Evolutionary conservation across 805 yeast species (phyloP), one percentile per base, ranked within the genome.

Genomic region (Metschnikowia vanudenii): DNA sequence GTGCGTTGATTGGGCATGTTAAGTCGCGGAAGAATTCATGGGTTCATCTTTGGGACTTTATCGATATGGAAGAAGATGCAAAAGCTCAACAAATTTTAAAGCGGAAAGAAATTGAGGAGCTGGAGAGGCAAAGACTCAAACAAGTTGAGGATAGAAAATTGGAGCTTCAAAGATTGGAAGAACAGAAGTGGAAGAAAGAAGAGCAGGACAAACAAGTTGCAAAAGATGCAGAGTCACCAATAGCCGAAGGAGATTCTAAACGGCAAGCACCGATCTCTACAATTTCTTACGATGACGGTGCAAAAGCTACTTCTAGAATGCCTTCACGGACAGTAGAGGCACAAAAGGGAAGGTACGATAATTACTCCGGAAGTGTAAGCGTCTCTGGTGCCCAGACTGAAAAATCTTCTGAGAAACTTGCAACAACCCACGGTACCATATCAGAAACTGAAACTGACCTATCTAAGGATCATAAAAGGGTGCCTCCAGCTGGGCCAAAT

Each of bases 1-100:
- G 75, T 61, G 91, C 94, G 1, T 71, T 86, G 43, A 67, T 79
- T 42, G 91, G 89, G 0, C 82, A 82, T 50, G 64, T 85, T 19
- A 78, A 76, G 46, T 79, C 88, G 0, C 71, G 81, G 37, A 63
- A 78, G 17, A 72, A 68, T 31, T 64, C 67, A 0, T 77, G 85
- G 75, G 65, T 80, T 2, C 75, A 71, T 37, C 52, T 74, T 38
- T 77, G 81, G 76, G 86, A 84, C 16, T 81, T 83, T 53, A 75
- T 79, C 51, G 73, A 73, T 6, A 60, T 80, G 65, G 50, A 67
- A 24, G 79, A 71, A 1, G 78, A 74, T 3, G 78, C 67, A 14
- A 71, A 68, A 45, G 59, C 58, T 10, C 51, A 42, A 29, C 69
- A 59, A 6, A 47, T 53, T 22, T 41, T 43, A 36, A 58, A 58